phyloP scores from a whole-genome alignment of 768 basidiomycete species.

The Podaxis sp. region DNA sequence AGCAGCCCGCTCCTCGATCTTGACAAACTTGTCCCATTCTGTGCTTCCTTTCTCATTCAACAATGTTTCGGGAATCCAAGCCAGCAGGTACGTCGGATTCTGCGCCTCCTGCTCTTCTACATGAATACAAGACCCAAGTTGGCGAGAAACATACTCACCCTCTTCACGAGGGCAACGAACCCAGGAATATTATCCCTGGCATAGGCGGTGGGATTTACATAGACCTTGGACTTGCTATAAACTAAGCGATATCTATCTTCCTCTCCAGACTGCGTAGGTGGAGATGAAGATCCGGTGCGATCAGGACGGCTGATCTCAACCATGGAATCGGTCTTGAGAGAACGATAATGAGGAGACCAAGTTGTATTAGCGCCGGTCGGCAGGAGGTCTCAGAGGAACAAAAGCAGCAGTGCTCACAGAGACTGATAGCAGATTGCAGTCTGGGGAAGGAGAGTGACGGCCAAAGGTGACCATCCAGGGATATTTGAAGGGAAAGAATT shows the following conservation, averaged over 20 bases:
- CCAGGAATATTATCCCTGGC: constrained; percentile 92
- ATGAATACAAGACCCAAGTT: neutral
- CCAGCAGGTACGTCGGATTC: constrained; percentile 77
- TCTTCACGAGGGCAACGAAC: constrained; percentile 88
- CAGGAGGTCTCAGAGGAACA: neutral
- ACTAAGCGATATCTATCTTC: constrained; percentile 74
- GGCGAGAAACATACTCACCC: constrained; percentile 47
- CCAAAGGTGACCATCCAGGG: constrained; percentile 1
- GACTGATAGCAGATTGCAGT: constrained; percentile 27
- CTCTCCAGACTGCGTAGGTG: constrained; percentile 24
- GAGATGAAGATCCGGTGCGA: constrained; percentile 21
- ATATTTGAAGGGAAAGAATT: too few relatives aligned
- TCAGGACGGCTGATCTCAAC: constrained; percentile 66
- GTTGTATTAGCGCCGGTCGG: neutral
- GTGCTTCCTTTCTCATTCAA: constrained; percentile 77
- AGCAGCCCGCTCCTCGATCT: constrained; percentile 67
- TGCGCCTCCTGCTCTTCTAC: constrained; percentile 55
- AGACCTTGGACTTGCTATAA: constrained; percentile 92
- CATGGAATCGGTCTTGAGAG: constrained; percentile 56
- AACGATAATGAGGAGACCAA: neutral
- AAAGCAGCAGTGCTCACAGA: constrained; percentile 24
- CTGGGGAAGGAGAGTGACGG: constrained; percentile 21
- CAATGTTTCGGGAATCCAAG: constrained; percentile 91
- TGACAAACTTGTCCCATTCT: constrained; percentile 90
- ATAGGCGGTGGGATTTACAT: constrained; percentile 92